Percentiles rank a stretch among this genome's conserved stretches.
Conservation (phyloP, 2,329 filamentous ascomycete genomes). For the Trichoderma sp. region DNA sequence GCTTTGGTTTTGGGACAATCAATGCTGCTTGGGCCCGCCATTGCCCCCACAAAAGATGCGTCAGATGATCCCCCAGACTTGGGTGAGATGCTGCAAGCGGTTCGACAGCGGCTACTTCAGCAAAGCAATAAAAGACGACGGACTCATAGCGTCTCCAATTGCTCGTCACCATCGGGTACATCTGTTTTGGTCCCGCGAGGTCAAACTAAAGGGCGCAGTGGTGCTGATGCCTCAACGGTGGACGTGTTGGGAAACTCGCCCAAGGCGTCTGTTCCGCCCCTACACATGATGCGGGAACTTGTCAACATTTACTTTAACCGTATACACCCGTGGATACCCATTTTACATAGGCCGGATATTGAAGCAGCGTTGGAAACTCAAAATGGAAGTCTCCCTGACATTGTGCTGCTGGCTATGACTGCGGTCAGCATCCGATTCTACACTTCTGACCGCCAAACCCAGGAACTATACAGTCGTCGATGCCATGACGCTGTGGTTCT, state of each 20-base stretch:
- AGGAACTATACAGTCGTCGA: constrained; percentile 17
- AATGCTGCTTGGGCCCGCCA: constrained; percentile 8
- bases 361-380: constrained; percentile 1
- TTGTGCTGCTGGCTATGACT: constrained; percentile 18
- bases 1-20: constrained; percentile 20
- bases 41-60: background rate
- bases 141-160: background rate
- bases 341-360: constrained; percentile 15
- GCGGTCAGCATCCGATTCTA: constrained; percentile 18
- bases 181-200: background rate
- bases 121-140: constrained; percentile 1
- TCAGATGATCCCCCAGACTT: background rate
- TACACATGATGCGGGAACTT: constrained; percentile 16
- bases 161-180: background rate
- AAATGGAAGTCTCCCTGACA: constrained; percentile 9
- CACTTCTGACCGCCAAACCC: constrained; percentile 13
- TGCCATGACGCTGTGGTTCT: constrained; percentile 19
- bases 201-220: background rate
- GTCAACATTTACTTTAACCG: constrained; percentile 15
- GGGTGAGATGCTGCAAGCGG: constrained; percentile 8
- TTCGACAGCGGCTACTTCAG: constrained; percentile 18
- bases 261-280: constrained; percentile 12
- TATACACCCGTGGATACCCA: constrained; percentile 20
- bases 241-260: background rate
- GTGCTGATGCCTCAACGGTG: background rate